Evolutionary conservation across 1,139 yeast species (phyloP), one percentile per base, ranked within the genome.

Genomic region (Diutina rugosa): DNA sequence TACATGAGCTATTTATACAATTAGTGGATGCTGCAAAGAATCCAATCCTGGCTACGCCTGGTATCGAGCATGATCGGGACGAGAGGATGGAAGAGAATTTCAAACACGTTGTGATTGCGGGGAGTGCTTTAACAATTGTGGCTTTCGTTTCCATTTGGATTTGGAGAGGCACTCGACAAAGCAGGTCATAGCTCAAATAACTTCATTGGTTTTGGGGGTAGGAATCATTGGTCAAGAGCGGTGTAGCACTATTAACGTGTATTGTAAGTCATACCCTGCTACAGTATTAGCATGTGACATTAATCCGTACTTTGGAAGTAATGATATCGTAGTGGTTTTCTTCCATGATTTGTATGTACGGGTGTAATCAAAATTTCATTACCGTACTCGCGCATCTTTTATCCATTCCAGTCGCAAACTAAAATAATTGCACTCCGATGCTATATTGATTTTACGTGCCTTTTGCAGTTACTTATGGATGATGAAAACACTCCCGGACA

Each of bases 21-120:
- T 70, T 93, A 47, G 96, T 91, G 0, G 96, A 90, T 63, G 95
- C 96, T 0, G 96, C 98, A 0, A 81, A 85, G 59, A 72, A 72
- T 48, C 98, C 99, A 0, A 80, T 83, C 53, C 69, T 78, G 12
- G 87, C 90, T 4, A 91, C 98, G 0, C 95, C 97, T 0, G 87
- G 89, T 0, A 72, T 88, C 35, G 91, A 86, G 55, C 84, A 83
- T 2, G 93, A 86, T 55, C 82, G 82, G 0, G 82, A 83, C 44
- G 69, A 74, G 2, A 73, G 74, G 0, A 65, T 74, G 61, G 65
- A 69, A 65, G 74, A 76, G 62, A 67, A 83, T 70, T 67, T 81
- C 71, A 61, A 78, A 73, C 69, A 78, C 54, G 56, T 71, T n/a
- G 57, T 84, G 12, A 73, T 85, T 63, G 84, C 85, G 1, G 85